Evolutionary conservation across 352 stramenopile species (phyloP).

Genomic region (Detonula confervacea): DNA sequence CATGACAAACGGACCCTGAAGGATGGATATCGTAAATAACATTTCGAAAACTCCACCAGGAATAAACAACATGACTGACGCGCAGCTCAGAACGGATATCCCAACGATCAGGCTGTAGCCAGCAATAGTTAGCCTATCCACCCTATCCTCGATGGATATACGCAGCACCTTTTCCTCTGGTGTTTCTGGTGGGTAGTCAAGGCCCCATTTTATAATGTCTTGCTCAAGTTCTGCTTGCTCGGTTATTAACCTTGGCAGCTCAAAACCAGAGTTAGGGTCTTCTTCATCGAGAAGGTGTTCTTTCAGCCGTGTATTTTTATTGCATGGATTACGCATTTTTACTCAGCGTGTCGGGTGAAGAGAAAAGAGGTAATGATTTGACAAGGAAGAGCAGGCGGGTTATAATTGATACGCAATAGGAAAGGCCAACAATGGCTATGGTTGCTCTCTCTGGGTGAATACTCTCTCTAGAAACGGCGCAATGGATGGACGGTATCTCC

Average conservation of each 20-base stretch:
- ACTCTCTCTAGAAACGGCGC: no score
- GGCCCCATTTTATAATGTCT: constrained; percentile 2
- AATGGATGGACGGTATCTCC: no score
- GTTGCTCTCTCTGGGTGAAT: no score
- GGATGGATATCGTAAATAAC: constrained; percentile 14
- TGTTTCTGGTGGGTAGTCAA: constrained; percentile 16
- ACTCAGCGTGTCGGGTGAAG: not conserved
- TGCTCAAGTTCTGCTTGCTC: constrained; percentile 15
- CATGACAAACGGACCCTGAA: constrained; percentile 27
- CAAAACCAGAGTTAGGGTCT: no score
- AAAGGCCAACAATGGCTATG: no score
- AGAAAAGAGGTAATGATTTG: no score
- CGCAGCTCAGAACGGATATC: constrained; percentile 13
- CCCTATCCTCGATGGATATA: constrained; percentile 16
- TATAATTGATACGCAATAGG: no score
- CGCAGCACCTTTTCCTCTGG: constrained; percentile 13
- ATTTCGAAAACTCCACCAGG: constrained; percentile 5
- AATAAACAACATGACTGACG: not conserved
- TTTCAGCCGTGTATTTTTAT: no score
- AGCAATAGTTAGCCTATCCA: constrained; percentile 24
- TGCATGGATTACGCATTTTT: constrained; percentile 3
- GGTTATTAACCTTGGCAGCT: not conserved
- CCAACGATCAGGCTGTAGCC: constrained; percentile 22
- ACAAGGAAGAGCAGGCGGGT: no score
- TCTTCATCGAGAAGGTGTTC: constrained; percentile 33